These are phyloP conservation scores for Prunus mongolica DNA, from an alignment of 306 rosid genomes.

Conservation along the genomic window DNA sequence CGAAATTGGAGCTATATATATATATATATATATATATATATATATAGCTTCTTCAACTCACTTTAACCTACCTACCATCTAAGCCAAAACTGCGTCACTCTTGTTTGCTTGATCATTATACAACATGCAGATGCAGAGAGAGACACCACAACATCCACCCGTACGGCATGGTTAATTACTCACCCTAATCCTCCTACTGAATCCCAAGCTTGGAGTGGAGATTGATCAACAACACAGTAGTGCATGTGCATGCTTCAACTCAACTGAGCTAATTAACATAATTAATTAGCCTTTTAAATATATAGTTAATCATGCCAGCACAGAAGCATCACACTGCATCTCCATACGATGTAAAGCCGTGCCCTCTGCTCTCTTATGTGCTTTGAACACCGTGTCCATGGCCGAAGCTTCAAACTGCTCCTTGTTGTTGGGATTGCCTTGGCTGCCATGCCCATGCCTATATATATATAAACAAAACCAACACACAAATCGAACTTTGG, in stretches of 20 bases:
- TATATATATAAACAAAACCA: too few relatives aligned
- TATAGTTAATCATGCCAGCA: slow-evolving; percentile 63
- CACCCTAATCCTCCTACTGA: not conserved
- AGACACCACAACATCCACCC: not conserved
- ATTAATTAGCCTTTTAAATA: not conserved
- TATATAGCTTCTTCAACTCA: too few relatives aligned
- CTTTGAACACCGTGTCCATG: slow-evolving; percentile 68
- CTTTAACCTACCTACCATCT: too few relatives aligned
- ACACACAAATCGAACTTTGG: too few relatives aligned
- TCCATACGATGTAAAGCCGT: slow-evolving; percentile 91
- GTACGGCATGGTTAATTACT: not conserved
- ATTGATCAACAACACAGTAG: too few relatives aligned
- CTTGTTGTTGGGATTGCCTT: slow-evolving; percentile 37
- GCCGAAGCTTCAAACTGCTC: slow-evolving; percentile 41
- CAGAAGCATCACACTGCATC: slow-evolving; percentile 79
- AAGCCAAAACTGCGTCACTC: not conserved
- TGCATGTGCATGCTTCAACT: not conserved
- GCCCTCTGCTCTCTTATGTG: slow-evolving; percentile 73
- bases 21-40: too few relatives aligned
- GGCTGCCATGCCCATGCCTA: slow-evolving; percentile 34
- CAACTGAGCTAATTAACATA: not conserved
- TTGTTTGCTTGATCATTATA: not conserved
- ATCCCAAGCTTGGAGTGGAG: too few relatives aligned
- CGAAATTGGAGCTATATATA: too few relatives aligned
- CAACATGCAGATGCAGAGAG: not conserved